Base-by-base conservation (phyloP, 306 rosid genomes). In the Sicyos baderoa region DNA sequence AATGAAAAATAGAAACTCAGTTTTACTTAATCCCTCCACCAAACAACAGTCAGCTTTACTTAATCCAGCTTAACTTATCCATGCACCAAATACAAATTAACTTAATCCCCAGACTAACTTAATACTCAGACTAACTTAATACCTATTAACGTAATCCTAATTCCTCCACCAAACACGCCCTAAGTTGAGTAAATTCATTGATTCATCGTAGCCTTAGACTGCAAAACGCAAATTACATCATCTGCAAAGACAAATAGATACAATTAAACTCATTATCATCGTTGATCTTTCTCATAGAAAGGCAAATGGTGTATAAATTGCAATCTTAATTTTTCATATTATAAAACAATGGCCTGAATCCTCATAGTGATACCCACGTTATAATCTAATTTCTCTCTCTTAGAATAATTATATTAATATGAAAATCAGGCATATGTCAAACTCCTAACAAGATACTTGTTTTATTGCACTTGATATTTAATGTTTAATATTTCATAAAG, bases 331-430 rank as follows among this genome's bases (percentile, higher is more conserved):
- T 27, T 58, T 58, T 58, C 21, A 14, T 29, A 21, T 6, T 25
- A 29, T 29, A 27, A 15, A 22, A 13, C 64, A 58, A 58, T 27
- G 19, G 44, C 37, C 44, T 58, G 42, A 40, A 13, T 14, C 8
- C 15, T 6, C 64, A 27, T 58, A 60, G 66, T 60, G 66, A 60
- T 35, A 29, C 66, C 13, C 66, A 60, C 44, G 66, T 60, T 27
- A 3, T 27, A 2, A 42, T 59, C 45, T 27, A 1, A 35, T 27
- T 32, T 29, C 45, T 58, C 42, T 58, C 44, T 58, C 44, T 23
- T 5, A 6, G 40, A 57, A 25, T 27, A 58, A 58, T 14, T 58
- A 58, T 58, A 27, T 58, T 14, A 13, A 58, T 27, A 58, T 58
- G 44, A 58, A 58, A 27, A 58, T 27, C 7, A 55, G 35, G 27